Evolutionary conservation across 495 filamentous ascomycete genomes (phyloP), one percentile per base, ranked within the genome.

Genomic region (Penicillium arizonense): DNA sequence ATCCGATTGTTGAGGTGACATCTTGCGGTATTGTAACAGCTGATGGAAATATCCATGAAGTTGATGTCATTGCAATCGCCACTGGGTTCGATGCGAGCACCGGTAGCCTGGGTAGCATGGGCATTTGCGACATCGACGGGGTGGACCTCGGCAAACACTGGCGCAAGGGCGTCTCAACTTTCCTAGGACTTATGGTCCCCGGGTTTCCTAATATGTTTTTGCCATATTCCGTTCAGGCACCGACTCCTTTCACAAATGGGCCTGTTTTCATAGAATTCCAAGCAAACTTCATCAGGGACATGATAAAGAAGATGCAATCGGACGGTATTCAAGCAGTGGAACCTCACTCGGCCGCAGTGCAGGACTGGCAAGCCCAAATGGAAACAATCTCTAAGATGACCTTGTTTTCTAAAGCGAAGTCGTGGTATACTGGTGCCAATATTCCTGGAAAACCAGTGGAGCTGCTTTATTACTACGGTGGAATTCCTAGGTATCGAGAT

Each of bases 161-260:
- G 80, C 58, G 55, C 28, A 46, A 58, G 1, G 79, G 79, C 6
- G 74, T 75, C 5, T 62, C 57, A 42, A 74, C 78, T 0, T 76
- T 73, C 44, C 67, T 82, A 0, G 81, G 81, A n/a, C 67, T 81
- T 47, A 69, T 63, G 12, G 70, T 69, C 26, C 56, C 61, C 41
- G 72, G 70, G 12, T 81, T 72, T 46, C 81, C 81, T 0, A 84
- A 84, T 59, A 72, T 79, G 64, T 80, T 81, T 69, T 71, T 80
- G 50, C 51, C 43, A 4, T 79, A 79, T 54, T 71, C 71, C 42
- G 65, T 70, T n/a, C 74, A 77, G 58, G 76, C 64, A 32, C 80
- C 72, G 18, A 77, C 72, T 20, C 74, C 75, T 23, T 80, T 80
- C 52, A 57, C 60, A 58, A 81, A 81, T 56, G 77, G 77, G 0